Evolutionary conservation across 139 green algal species (phyloP).

Genomic region (Ostreobium quekettii): DNA sequence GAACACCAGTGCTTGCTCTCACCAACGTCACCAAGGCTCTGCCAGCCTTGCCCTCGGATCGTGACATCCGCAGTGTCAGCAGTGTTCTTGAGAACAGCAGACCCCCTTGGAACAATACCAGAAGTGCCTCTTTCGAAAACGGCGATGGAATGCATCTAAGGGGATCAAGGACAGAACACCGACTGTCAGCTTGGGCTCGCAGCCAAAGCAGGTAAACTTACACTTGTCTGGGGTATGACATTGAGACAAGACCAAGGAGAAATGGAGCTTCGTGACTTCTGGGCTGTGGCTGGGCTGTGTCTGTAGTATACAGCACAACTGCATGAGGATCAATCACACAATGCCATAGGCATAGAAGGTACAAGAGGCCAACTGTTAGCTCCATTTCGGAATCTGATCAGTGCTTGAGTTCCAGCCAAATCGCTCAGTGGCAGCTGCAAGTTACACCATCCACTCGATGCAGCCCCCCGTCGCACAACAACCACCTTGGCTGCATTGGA

Average conservation of each 20-base stretch:
- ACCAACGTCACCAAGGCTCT: conserved; percentile 36
- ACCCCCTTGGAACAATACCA: conserved; percentile 58
- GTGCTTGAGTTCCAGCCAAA: background rate
- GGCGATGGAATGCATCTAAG: conserved; percentile 66
- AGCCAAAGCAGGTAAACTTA: background rate
- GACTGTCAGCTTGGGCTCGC: background rate
- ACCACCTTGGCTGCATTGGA: background rate
- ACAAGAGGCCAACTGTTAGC: no score
- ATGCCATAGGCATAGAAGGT: no score
- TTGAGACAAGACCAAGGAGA: background rate
- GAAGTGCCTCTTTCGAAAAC: conserved; percentile 50
- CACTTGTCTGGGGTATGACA: background rate
- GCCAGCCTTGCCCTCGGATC: conserved; percentile 55
- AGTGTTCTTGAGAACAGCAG: conserved; percentile 72
- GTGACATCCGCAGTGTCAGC: conserved; percentile 71
- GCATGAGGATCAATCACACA: background rate
- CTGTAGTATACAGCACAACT: background rate
- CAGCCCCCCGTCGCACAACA: no score
- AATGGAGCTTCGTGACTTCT: background rate
- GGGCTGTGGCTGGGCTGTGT: background rate
- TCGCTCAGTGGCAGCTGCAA: background rate
- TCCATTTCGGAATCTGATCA: no score
- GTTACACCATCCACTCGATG: no score
- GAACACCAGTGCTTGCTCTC: background rate
- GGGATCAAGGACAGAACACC: background rate